Evolutionary conservation across 306 rosid genomes (phyloP).

Genomic region (Quercus mongolica): DNA sequence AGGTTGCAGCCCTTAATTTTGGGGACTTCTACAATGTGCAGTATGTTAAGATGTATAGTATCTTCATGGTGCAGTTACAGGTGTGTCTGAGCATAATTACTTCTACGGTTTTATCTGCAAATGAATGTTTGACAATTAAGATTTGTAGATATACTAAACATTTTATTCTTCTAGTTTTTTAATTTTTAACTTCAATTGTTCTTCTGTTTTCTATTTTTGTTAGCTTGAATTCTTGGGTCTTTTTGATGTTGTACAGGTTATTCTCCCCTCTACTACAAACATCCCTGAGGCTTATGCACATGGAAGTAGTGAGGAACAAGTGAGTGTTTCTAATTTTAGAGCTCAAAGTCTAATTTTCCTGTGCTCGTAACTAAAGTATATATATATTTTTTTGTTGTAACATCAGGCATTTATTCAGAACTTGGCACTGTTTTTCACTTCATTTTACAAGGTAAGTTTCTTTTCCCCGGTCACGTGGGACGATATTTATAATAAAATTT

Average conservation of each 20-base stretch:
- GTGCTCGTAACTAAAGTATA: conserved; percentile 6
- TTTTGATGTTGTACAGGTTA: conserved; percentile 35
- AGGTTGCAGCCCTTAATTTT: conserved; percentile 89
- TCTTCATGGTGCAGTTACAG: conserved; percentile 93
- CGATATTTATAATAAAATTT: neutral
- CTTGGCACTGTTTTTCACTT: conserved; percentile 89
- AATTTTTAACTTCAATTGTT: neutral
- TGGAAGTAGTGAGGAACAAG: conserved; percentile 92
- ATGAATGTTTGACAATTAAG: neutral
- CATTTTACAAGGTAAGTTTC: conserved; percentile 70
- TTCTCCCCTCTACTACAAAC: conserved; percentile 78
- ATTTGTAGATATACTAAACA: neutral
- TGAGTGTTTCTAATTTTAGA: conserved; percentile 13
- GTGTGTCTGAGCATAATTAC: conserved; percentile 33
- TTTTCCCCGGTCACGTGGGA: neutral
- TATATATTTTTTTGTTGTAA: neutral
- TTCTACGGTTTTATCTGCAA: neutral
- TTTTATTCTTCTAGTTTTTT: neutral
- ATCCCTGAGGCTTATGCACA: conserved; percentile 85
- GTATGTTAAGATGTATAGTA: conserved; percentile 81
- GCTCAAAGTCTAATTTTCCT: neutral
- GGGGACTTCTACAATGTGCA: conserved; percentile 77
- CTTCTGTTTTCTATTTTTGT: neutral
- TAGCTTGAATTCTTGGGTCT: conserved; percentile 11
- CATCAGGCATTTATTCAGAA: conserved; percentile 90